Conservation (phyloP, 163 green algal species). For the Prototheca wickerhamii region DNA sequence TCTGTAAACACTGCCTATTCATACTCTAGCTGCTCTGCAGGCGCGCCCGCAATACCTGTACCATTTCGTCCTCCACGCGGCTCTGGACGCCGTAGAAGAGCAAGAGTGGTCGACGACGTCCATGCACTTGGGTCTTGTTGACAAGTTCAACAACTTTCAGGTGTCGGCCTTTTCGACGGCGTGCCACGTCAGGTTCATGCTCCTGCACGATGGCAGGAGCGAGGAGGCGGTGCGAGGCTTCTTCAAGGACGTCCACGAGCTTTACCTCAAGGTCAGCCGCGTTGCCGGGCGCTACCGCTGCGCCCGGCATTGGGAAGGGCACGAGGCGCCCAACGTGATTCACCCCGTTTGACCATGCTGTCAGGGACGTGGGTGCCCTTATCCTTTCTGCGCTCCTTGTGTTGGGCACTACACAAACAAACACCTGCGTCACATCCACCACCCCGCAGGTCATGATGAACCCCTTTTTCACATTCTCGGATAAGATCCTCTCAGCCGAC, state of each 20-base stretch:
- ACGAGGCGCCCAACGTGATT: no score
- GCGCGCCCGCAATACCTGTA: conserved; percentile 85
- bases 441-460: conserved; percentile 72
- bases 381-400: no score
- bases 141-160: conserved; percentile 87
- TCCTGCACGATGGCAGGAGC: conserved; percentile 78
- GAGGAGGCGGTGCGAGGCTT: conserved; percentile 80
- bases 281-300: not conserved
- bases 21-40: conserved; percentile 8
- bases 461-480: conserved; percentile 70
- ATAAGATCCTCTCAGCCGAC: conserved; percentile 53
- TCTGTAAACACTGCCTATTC: not conserved
- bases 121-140: conserved; percentile 77
- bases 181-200: conserved; percentile 62
- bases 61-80: conserved; percentile 90
- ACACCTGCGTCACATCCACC: not conserved
- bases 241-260: conserved; percentile 85
- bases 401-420: not conserved
- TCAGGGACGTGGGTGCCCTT: no score
- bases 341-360: no score
- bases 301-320: not conserved
- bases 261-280: conserved; percentile 55
- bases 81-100: conserved; percentile 88
- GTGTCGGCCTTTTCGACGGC: conserved; percentile 83
- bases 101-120: conserved; percentile 65